A percentile compares a stretch with the other conserved stretches of the same genome.
phyloP scores from a whole-genome alignment of 208 protist genomes.

The Leishmania turanica region DNA sequence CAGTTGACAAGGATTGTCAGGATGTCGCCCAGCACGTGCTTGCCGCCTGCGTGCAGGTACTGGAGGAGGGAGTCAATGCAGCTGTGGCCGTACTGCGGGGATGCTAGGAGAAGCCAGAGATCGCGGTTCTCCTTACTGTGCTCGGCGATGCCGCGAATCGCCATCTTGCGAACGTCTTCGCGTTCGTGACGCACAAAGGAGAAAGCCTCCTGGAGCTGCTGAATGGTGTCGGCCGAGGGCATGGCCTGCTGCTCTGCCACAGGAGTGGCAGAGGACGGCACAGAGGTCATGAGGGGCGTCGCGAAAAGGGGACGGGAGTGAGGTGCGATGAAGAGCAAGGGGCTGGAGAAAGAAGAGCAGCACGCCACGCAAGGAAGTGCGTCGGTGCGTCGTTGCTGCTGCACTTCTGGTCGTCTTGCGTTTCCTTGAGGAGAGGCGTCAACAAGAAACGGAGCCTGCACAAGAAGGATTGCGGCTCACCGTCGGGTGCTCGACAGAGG shows the following conservation, averaged over 20 bases:
- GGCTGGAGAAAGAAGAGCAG: background rate
- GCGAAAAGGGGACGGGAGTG: background rate
- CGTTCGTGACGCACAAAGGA: conserved; percentile 63
- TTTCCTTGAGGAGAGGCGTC: background rate
- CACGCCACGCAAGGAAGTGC: background rate
- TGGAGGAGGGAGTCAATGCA: conserved; percentile 66
- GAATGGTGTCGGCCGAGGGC: conserved; percentile 23
- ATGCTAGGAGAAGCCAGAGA: conserved; percentile 55
- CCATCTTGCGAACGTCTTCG: conserved; percentile 88
- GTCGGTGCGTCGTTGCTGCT: background rate
- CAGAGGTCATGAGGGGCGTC: background rate
- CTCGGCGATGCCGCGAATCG: conserved; percentile 67
- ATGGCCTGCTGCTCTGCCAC: background rate
- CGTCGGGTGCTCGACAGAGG: background rate
- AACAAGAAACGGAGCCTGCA: background rate
- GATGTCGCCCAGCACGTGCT: conserved; percentile 65
- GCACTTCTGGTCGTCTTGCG: background rate
- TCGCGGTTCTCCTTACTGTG: conserved; percentile 80
- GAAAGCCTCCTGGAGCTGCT: conserved; percentile 69
- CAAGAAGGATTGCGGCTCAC: background rate
- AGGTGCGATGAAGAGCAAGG: background rate
- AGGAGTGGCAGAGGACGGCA: background rate
- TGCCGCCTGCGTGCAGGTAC: conserved; percentile 53
- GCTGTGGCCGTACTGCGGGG: conserved; percentile 38
- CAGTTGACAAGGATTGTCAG: conserved; percentile 86